These are phyloP conservation scores for Xylaria polymorpha DNA, from an alignment of 2,329 filamentous ascomycete species.

Conservation along the genomic window DNA sequence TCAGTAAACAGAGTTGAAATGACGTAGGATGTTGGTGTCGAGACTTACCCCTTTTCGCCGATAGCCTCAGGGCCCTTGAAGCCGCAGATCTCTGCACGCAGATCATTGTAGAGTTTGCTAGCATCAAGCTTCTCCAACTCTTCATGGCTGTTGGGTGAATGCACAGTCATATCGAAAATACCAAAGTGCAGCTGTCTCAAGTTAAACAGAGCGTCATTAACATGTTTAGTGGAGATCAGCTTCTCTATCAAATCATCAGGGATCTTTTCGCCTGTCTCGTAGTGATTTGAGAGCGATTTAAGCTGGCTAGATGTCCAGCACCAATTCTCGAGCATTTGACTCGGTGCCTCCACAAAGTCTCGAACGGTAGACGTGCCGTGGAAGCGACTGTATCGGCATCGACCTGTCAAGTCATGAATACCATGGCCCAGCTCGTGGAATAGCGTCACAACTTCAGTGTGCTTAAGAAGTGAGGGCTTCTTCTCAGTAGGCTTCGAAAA, in stretches of 20 bases:
- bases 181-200: slow-evolving; percentile 83
- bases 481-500: slow-evolving; percentile 82
- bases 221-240: slow-evolving; percentile 80
- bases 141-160: slow-evolving; percentile 75
- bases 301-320: slow-evolving; percentile 76
- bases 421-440: slow-evolving; percentile 83
- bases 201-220: slow-evolving; percentile 84
- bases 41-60: slow-evolving; percentile 65
- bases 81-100: slow-evolving; percentile 77
- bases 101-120: slow-evolving; percentile 75
- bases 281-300: slow-evolving; percentile 77
- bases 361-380: slow-evolving; percentile 74
- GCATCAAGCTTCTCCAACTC: slow-evolving; percentile 75
- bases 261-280: slow-evolving; percentile 75
- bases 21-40: neutral
- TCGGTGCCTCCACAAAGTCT: slow-evolving; percentile 78
- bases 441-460: slow-evolving; percentile 83
- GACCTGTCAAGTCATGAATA: slow-evolving; percentile 75
- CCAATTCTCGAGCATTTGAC: slow-evolving; percentile 82
- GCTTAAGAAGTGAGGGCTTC: slow-evolving; percentile 83
- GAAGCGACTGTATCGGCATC: slow-evolving; percentile 72
- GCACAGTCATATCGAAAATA: slow-evolving; percentile 85
- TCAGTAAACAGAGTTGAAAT: slow-evolving; percentile 44
- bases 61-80: slow-evolving; percentile 78
- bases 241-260: slow-evolving; percentile 79